A percentile compares a stretch with the other conserved stretches of the same genome.
These are phyloP conservation scores for Colletotrichum orbiculare DNA, from an alignment of 2,329 filamentous ascomycete genomes.

Conservation along the genomic window DNA sequence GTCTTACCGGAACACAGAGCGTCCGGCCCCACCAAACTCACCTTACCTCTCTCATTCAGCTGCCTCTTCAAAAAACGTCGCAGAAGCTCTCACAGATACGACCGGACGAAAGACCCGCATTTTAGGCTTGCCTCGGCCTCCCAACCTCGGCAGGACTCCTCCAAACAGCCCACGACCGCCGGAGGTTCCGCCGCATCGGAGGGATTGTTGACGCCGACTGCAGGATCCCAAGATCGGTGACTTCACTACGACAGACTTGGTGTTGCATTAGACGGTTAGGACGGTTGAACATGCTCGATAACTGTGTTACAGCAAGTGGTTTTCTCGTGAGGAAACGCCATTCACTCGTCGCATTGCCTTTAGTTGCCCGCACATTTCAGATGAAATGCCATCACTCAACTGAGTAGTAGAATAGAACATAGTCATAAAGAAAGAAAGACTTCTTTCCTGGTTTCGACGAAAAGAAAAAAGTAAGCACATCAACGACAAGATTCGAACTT, in stretches of 20 bases:
- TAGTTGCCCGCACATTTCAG: no score
- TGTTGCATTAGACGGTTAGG: neutral
- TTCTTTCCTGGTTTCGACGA: neutral
- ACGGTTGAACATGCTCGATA: neutral
- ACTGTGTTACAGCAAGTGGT: no score
- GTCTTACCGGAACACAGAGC: constrained; percentile 24
- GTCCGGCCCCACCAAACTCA: constrained; percentile 29
- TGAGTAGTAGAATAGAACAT: neutral
- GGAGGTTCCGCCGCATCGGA: constrained; percentile 4
- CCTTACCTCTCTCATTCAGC: constrained; percentile 1
- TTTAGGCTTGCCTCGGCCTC: constrained; percentile 31
- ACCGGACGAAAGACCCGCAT: constrained; percentile 14
- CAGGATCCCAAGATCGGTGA: constrained; percentile 1
- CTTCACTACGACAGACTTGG: neutral
- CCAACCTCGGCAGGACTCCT: constrained; percentile 6
- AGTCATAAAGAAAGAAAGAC: no score
- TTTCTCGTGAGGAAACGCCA: no score
- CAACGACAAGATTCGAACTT: constrained; percentile 38
- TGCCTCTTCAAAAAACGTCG: constrained; percentile 16
- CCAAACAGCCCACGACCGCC: constrained; percentile 2
- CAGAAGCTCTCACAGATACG: constrained; percentile 9
- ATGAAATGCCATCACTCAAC: neutral
- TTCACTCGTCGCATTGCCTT: no score
- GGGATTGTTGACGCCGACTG: constrained; percentile 9
- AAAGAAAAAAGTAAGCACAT: neutral